Percentiles rank a stretch among this genome's conserved stretches.
Conservation (phyloP, 805 yeast genomes). For the Candida nonsorbophila region DNA sequence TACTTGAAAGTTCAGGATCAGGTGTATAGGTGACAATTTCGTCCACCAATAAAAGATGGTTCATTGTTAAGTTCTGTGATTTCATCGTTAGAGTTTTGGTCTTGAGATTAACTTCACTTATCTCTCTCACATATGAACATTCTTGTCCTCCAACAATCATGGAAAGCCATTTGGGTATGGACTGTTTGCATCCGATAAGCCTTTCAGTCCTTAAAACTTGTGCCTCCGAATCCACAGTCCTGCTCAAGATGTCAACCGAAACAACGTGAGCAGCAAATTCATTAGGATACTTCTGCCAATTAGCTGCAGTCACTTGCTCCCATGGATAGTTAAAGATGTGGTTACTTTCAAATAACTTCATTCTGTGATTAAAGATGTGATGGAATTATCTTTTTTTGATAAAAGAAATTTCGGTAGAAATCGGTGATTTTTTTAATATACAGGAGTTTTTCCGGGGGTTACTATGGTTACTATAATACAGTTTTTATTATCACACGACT, state of each 20-base stretch:
- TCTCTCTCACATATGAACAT: constrained; percentile 79
- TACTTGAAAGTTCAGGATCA: constrained; percentile 39
- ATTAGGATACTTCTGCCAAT: constrained; percentile 97
- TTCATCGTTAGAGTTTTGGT: constrained; percentile 66
- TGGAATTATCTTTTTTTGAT: too few relatives aligned
- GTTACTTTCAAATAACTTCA: constrained; percentile 74
- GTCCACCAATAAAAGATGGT: constrained; percentile 66
- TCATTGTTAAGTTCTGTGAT: constrained; percentile 83
- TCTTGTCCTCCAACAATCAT: constrained; percentile 68
- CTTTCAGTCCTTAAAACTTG: constrained; percentile 70
- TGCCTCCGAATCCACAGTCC: constrained; percentile 56
- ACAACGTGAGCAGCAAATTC: constrained; percentile 88
- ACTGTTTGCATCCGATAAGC: constrained; percentile 81
- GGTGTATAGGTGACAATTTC: constrained; percentile 86
- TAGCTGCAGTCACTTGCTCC: constrained; percentile 93
- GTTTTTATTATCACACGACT: too few relatives aligned
- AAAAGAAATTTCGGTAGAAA: too few relatives aligned
- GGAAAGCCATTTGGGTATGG: constrained; percentile 78
- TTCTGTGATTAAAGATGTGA: constrained; percentile 27
- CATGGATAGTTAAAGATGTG: constrained; percentile 80
- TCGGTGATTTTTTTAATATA: too few relatives aligned
- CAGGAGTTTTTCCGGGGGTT: too few relatives aligned
- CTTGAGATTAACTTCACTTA: constrained; percentile 73
- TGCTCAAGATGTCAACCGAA: constrained; percentile 80
- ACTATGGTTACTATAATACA: too few relatives aligned